These are phyloP conservation scores for Aphanomyces cochlioides DNA, from an alignment of 352 stramenopile species.

Conservation along the genomic window DNA sequence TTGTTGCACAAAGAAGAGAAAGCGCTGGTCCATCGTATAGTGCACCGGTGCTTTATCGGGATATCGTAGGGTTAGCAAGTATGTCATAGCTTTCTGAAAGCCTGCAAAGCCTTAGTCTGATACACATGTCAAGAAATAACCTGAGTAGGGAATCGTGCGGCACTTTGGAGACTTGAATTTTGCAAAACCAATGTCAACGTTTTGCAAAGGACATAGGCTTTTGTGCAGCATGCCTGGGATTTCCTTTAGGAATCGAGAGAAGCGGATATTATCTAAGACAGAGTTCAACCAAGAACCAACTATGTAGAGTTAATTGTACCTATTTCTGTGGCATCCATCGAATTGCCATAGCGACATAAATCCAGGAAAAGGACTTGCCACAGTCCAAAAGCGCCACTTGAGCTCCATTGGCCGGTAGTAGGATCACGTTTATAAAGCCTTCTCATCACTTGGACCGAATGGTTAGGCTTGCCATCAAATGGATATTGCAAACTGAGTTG, in stretches of 20 bases:
- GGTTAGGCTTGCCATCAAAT: background rate
- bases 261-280: slow-evolving; percentile 22
- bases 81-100: slow-evolving; percentile 16
- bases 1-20: slow-evolving; percentile 17
- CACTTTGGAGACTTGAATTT: slow-evolving; percentile 18
- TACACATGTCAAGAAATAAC: slow-evolving; percentile 3
- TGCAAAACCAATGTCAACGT: slow-evolving; percentile 20
- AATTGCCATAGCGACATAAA: slow-evolving; percentile 20
- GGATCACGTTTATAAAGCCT: background rate
- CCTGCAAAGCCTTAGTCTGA: background rate
- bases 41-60: background rate
- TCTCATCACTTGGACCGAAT: background rate
- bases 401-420: background rate
- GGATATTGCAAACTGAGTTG: slow-evolving; percentile 13
- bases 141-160: slow-evolving; percentile 13
- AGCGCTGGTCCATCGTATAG: slow-evolving; percentile 4
- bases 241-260: slow-evolving; percentile 18
- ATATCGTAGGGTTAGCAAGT: slow-evolving; percentile 8
- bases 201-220: background rate
- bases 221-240: slow-evolving; percentile 24
- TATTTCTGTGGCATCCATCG: slow-evolving; percentile 5
- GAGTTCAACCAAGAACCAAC: background rate
- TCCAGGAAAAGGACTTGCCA: slow-evolving; percentile 17
- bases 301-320: background rate
- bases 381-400: background rate